Evolutionary conservation across 2,329 filamentous ascomycete genomes (phyloP), one percentile per base, ranked within the genome.

Genomic region (Karstenula rhodostoma): DNA sequence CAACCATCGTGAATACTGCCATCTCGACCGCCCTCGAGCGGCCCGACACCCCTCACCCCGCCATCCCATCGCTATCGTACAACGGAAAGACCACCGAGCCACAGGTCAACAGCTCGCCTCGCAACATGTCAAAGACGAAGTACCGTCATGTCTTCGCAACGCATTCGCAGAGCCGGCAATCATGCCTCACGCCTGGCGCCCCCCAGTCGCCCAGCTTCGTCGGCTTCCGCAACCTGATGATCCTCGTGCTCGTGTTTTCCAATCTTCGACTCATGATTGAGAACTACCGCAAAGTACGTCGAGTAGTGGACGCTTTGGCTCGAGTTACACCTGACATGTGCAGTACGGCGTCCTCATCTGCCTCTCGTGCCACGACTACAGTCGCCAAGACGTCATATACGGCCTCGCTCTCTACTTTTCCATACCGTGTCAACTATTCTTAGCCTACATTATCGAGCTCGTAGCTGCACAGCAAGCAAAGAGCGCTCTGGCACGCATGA

Each of bases 331-430:
- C 74, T 65, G 50, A 67, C 63, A 29, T 25, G 9, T 47, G 43
- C 75, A 94, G 91, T 99, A 99, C 75, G 95, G 95, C 56, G 93
- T 98, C 59, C 84, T 98, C 60, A 96, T 99, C 67, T 97, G 94
- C 74, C 83, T 99, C 61, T 88, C 87, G 66, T 96, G 94, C 75
- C 93, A 97, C 77, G 92, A 96, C 78, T 96, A 95, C 74, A 88
- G 90, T 58, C 86, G 84, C 58, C 87, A 91, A 70, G 94, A 98
- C 74, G 71, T 97, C 27, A 77, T 90, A 43, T 85, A 94, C 46
- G 94, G 93, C 19, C 82, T 90, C 8, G 83, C 90, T 13, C 87
- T 98, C 55, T 97, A 95, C 78, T 87, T 94, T 57, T 85, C 94
- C 35, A 94, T 97, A 59, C 95, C 95, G 1, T 93, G 90, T 76